These are phyloP conservation scores for Endoconidiophora laricicola DNA, from an alignment of 2,329 filamentous ascomycete species.

Conservation along the genomic window DNA sequence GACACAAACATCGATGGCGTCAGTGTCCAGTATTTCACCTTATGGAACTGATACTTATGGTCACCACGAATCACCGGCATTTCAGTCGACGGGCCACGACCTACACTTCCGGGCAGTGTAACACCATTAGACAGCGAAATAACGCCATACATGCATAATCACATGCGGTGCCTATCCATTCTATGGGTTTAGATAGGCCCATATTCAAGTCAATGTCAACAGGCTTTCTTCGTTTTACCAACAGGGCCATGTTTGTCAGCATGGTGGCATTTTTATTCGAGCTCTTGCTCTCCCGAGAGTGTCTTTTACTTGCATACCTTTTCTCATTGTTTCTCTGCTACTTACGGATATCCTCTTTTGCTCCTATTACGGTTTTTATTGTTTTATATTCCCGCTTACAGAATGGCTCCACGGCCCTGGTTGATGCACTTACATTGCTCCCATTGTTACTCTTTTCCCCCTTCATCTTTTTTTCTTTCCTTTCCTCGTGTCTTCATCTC, in stretches of 20 bases:
- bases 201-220: no score
- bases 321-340: neutral
- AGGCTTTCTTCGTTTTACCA: no score
- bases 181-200: no score
- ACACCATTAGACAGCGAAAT: neutral
- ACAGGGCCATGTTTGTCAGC: no score
- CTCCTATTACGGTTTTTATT: conserved; percentile 3
- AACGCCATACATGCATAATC: no score
- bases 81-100: conserved; percentile 5
- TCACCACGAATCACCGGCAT: conserved; percentile 10
- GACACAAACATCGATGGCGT: conserved; percentile 3
- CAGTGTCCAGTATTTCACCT: conserved; percentile 1
- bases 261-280: no score
- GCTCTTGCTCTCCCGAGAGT: neutral
- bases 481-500: neutral
- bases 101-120: conserved; percentile 9
- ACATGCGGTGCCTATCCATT: no score
- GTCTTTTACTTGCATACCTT: neutral
- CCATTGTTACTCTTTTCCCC: neutral
- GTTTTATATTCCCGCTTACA: neutral
- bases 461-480: conserved; percentile 1
- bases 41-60: conserved; percentile 8
- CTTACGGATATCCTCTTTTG: conserved; percentile 2
- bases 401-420: no score
- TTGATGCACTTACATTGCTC: neutral